Conservation (phyloP, 2,329 filamentous ascomycete genomes). For the Botrytis elliptica region DNA sequence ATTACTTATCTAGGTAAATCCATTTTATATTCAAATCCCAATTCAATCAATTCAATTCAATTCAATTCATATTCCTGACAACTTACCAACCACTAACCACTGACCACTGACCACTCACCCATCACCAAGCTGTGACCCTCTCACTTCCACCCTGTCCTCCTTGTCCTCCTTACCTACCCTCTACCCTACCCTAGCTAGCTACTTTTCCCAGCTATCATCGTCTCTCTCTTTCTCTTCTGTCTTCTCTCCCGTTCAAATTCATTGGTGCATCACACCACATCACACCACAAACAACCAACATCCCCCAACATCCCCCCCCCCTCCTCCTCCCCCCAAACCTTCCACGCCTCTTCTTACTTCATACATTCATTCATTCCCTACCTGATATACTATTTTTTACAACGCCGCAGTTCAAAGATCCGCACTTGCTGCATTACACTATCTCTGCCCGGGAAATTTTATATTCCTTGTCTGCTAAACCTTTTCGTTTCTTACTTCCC, state of each 20-base stretch:
- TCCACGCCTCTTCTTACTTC: not conserved
- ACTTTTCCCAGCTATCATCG: too few species aligned
- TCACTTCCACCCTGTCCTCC: too few species aligned
- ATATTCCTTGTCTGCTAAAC: not conserved
- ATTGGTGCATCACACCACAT: not conserved
- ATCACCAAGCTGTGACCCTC: not conserved
- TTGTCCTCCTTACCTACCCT: too few species aligned
- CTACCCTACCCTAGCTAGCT: too few species aligned
- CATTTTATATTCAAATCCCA: too few species aligned
- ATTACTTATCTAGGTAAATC: too few species aligned
- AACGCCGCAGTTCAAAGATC: not conserved
- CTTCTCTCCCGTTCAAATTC: not conserved
- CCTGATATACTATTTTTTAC: not conserved
- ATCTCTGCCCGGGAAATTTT: not conserved
- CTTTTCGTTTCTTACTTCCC: not conserved
- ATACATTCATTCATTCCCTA: not conserved
- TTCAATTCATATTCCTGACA: too few species aligned
- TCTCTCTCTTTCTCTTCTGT: not conserved
- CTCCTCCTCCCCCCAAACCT: not conserved
- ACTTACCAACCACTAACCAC: too few species aligned
- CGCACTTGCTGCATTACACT: not conserved
- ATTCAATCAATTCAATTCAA: too few species aligned
- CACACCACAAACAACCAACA: not conserved
- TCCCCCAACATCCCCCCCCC: too few species aligned
- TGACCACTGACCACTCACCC: too few species aligned